These are phyloP conservation scores for Populus tomentosa DNA, from an alignment of 441 rosid species.

Conservation along the genomic window DNA sequence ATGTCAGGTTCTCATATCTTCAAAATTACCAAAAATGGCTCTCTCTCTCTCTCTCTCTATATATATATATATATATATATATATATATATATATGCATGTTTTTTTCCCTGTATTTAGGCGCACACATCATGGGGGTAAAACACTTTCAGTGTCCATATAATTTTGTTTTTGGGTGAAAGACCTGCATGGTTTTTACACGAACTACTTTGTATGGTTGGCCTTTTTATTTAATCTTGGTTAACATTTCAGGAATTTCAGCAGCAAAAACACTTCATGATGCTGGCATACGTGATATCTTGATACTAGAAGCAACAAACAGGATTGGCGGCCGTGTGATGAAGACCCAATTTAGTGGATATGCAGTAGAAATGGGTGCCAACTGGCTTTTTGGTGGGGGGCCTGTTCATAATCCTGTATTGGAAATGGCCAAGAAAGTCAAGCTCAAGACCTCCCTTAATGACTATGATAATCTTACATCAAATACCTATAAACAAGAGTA, in stretches of 20 bases:
- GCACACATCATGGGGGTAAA: no score
- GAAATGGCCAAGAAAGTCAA: constrained; percentile 18
- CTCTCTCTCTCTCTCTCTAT: no score
- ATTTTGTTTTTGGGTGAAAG: neutral
- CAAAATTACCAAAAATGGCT: neutral
- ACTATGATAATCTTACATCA: constrained; percentile 15
- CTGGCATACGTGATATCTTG: constrained; percentile 19
- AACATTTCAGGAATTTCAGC: constrained; percentile 22
- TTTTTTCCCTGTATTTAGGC: no score
- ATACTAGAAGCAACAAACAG: constrained; percentile 17
- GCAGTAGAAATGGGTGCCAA: constrained; percentile 25
- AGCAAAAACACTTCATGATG: constrained; percentile 24
- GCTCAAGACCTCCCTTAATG: constrained; percentile 18
- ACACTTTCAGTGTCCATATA: no score
- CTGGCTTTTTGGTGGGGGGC: constrained; percentile 31
- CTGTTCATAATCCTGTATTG: constrained; percentile 15
- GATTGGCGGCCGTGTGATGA: constrained; percentile 17
- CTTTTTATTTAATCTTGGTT: no score
- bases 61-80: no score
- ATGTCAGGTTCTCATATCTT: constrained; percentile 12
- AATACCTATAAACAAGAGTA: constrained; percentile 31
- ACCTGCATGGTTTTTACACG: no score
- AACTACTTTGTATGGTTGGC: no score
- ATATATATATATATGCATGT: no score
- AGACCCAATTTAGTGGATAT: constrained; percentile 11